Base-by-base conservation (phyloP, 164 flowering plant species). In the Berberis thunbergii region DNA sequence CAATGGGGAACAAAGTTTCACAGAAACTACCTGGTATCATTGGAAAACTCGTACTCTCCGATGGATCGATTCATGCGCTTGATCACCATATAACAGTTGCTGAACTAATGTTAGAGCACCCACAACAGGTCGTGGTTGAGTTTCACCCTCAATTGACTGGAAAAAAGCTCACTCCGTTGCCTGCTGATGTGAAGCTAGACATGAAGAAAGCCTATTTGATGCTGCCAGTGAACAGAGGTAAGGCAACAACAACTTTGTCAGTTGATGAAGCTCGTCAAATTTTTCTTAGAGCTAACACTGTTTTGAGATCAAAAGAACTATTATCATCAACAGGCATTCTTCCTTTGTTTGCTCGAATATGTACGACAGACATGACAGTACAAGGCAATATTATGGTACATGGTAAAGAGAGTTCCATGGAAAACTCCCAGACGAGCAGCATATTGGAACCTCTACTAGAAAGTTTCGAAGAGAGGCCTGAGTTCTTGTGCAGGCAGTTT, bases 71-170 rank as follows among this genome's bases (percentile, higher is more conserved):
- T n/a, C 81, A 80, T 2, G 79, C 72, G 63, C 84, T 85, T 64
- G 70, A 81, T 43, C 43, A 74, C 12, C 81, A 85, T 0, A 1
- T 82, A 40, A 79, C 89, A 1, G 97, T 73, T 9, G 98, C 97
- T 0, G 97, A 93, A 83, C 84, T 93, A 43, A 92, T 89, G 98
- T 69, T 92, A 52, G 96, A 92, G 42, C 78, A 87, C 66, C 93
- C 96, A 7, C 86, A 85, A 12, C 88, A 89, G 40, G 86, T 82
- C 3, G 93, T 92, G n/a, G 85, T 82, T 1, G 92, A 88, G 66
- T 70, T 76, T 43, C 40, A 52, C 2, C n/a, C 82, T 2, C 44
- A 48, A 1, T 43, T 43, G 2, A 40, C 58, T 0, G 74, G 67
- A 5, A 79, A 75, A 43, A 76, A 72, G 67, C 84, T 85, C 3